These are phyloP conservation scores for Globisporangium sylvaticum DNA, from an alignment of 352 stramenopile genomes.

Conservation along the genomic window DNA sequence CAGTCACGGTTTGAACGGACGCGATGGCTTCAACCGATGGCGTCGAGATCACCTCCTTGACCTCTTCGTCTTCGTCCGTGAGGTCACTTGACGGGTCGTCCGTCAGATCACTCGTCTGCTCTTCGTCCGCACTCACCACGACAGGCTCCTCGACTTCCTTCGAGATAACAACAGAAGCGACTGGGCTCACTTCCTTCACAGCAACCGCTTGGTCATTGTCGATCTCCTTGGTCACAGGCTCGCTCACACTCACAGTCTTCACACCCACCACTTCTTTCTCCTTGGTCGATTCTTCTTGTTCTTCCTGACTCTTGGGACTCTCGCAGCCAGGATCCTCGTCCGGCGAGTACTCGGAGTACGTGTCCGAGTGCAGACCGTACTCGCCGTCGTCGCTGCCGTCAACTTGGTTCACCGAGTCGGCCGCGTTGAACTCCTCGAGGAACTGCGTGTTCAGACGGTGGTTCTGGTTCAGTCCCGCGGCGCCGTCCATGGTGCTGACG, in stretches of 20 bases:
- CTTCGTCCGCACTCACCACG: not conserved
- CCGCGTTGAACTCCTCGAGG: not conserved
- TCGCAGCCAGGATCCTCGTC: slow-evolving; percentile 3
- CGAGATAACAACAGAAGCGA: not conserved
- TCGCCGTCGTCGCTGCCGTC: not conserved
- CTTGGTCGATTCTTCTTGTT: not conserved
- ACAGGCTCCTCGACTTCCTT: not conserved
- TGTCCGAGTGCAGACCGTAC: slow-evolving; percentile 3
- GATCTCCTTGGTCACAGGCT: not conserved
- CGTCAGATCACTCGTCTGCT: not conserved
- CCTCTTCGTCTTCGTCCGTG: not conserved
- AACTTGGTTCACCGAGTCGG: not conserved
- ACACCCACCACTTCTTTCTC: not conserved
- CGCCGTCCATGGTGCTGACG: not conserved
- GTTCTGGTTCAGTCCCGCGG: not conserved
- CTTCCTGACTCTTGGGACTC: not conserved
- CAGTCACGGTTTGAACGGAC: not conserved
- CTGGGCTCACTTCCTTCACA: not conserved
- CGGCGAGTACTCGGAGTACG: slow-evolving; percentile 5
- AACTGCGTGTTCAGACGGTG: slow-evolving; percentile 12
- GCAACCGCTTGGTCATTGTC: not conserved
- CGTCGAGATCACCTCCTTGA: not conserved
- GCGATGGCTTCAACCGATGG: not conserved
- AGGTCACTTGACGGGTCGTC: not conserved
- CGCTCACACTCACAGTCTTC: not conserved